Percentiles rank a stretch among this genome's conserved stretches.
phyloP scores from a whole-genome alignment of 306 rosid species.

The Sophora flavescens region DNA sequence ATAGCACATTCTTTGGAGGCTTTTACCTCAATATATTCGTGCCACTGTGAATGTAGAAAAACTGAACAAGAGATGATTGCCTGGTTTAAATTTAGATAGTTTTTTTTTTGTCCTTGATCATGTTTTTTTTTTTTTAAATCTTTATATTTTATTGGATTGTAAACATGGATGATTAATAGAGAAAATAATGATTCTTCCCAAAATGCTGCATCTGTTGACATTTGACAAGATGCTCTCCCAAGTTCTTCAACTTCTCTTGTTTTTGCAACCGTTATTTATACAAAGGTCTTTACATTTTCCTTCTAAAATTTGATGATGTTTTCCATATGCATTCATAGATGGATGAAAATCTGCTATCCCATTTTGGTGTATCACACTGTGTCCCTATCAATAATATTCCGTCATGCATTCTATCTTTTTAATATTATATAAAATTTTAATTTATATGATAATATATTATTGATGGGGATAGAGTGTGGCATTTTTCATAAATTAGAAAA shows the following conservation, averaged over 20 bases:
- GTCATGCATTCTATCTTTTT: too few species aligned
- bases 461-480: too few species aligned
- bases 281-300: not conserved
- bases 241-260: not conserved
- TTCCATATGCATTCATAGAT: constrained; percentile 2
- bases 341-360: too few species aligned
- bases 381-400: too few species aligned
- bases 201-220: constrained; percentile 34
- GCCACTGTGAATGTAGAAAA: constrained; percentile 73
- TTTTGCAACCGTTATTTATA: not conserved
- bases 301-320: not conserved
- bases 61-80: constrained; percentile 54
- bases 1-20: constrained; percentile 70
- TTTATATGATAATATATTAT: too few species aligned
- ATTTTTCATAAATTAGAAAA: not conserved
- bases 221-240: constrained; percentile 33
- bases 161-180: constrained; percentile 55
- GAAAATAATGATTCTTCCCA: constrained; percentile 52
- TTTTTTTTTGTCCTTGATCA: constrained; percentile 19
- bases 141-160: constrained; percentile 50
- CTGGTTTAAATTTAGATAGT: constrained; percentile 55
- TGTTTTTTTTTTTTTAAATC: constrained; percentile 25
- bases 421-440: too few species aligned
- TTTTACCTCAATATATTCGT: constrained; percentile 51
- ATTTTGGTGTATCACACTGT: too few species aligned